Evolutionary conservation across 2,329 filamentous ascomycete species (phyloP).

Genomic region (Sporothrix humicola): DNA sequence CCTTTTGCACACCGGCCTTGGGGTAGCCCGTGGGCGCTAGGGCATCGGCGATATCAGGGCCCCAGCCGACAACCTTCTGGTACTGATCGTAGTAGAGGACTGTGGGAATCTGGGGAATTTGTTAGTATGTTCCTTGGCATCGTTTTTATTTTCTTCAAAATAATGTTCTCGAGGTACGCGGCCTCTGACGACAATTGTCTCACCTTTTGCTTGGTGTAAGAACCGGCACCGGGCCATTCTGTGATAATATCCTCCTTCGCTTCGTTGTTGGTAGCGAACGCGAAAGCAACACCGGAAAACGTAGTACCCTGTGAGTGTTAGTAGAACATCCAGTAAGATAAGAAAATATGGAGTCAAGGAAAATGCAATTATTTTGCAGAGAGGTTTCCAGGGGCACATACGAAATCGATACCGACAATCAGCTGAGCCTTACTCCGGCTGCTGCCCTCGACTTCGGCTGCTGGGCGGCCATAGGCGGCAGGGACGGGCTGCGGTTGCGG

Average conservation of each 20-base stretch:
- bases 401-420: conserved; percentile 99
- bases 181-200: conserved; percentile 33
- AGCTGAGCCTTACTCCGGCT: conserved; percentile 93
- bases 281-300: conserved; percentile 96
- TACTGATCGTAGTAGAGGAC: conserved; percentile 99
- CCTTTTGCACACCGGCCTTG: conserved; percentile 96
- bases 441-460: conserved; percentile 81
- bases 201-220: conserved; percentile 98
- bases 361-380: background rate
- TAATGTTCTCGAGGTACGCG: background rate
- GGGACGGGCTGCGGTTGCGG: conserved; percentile 45
- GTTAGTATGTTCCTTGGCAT: background rate
- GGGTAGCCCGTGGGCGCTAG: conserved; percentile 96
- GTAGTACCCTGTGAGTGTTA: conserved; percentile 75
- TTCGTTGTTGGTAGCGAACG: conserved; percentile 96
- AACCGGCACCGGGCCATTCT: conserved; percentile 97
- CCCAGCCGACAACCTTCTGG: conserved; percentile 99
- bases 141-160: no score
- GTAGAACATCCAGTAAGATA: background rate
- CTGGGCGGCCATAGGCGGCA: conserved; percentile 52
- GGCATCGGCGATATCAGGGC: conserved; percentile 95
- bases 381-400: conserved; percentile 52
- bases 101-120: conserved; percentile 76
- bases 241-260: conserved; percentile 99
- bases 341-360: background rate